phyloP scores from a whole-genome alignment of 148 eudicot species.

The Nyssa sinensis region DNA sequence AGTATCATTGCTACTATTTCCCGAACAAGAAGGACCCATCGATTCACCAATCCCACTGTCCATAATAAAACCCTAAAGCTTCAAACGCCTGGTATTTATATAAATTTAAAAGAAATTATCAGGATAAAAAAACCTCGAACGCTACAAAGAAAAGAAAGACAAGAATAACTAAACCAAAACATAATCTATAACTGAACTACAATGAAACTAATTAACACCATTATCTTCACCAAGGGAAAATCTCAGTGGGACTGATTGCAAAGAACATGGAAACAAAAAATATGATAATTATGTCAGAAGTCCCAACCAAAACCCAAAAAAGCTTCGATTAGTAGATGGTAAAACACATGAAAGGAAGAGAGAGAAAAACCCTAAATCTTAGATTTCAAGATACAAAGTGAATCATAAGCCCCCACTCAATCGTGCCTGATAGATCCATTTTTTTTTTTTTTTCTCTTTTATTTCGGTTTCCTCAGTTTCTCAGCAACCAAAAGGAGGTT shows the following conservation, averaged over 20 bases:
- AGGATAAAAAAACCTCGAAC: background rate
- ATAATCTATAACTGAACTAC: background rate
- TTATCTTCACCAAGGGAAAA: background rate
- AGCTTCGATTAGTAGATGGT: background rate
- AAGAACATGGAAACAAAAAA: background rate
- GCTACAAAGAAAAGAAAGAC: background rate
- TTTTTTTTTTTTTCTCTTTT: no score
- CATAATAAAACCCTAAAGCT: conserved; percentile 14
- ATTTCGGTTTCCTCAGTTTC: background rate
- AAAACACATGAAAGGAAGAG: background rate
- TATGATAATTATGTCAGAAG: background rate
- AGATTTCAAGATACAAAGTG: no score
- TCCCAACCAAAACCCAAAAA: background rate
- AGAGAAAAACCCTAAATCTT: background rate
- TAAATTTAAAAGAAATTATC: conserved; percentile 4
- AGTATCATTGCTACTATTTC: conserved; percentile 4
- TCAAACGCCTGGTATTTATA: conserved; percentile 1
- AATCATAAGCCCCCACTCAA: no score
- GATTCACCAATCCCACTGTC: conserved; percentile 21
- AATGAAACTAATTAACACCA: background rate
- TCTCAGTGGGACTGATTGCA: background rate
- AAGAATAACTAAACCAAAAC: background rate
- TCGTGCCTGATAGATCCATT: background rate
- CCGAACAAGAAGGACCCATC: conserved; percentile 14
- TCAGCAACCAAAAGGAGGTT: background rate